Base-by-base conservation (phyloP, 2,329 filamentous ascomycete species). In the Chalara sp. region DNA sequence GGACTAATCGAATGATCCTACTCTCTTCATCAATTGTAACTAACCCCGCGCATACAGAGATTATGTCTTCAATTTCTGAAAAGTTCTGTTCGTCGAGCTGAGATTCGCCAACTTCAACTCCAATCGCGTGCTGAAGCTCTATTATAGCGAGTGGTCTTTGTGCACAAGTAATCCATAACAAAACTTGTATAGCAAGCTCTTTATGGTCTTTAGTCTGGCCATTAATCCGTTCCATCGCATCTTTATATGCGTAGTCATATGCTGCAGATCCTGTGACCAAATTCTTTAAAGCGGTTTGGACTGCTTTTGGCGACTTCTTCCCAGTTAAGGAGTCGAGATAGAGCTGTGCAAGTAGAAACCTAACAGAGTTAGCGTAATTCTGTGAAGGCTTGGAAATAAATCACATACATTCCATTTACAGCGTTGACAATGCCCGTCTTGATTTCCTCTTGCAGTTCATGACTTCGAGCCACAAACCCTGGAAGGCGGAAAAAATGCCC, bases 101-200 rank as follows among this genome's bases (percentile, higher is more conserved):
- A 0, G 43, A 0, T 4, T 56, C 39, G 0, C 53, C 64, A 1
- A 46, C 1, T 32, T 70, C 65, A 0, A 71, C 58, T 0, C 68
- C 72, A 11, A 77, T 62, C 0, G 72, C 72, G 53, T 75, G 65
- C 46, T 65, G 65, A 5, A 76, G 61, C 51, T 76, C 71, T 0
- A 30, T 0, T 0, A 48, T 57, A 1, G 53, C 65, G 0, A 76
- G 50, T 0, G 57, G 65, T 32, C 66, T 62, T 39, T 56, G 65
- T 0, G 70, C 64, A 21, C 21, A 21, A 21, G 21, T 21, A 21
- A 21, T 21, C 21, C 21, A 21, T 21, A 21, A 21, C 21, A 21
- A 21, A 21, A 21, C 21, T 21, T 21, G 21, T 21, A 21, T 21
- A 21, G 21, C 21, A 21, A 21, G 21, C 21, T 21, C 21, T 21